A percentile compares a stretch with the other conserved stretches of the same genome.
These are phyloP conservation scores for Salisapilia sapeloensis DNA, from an alignment of 352 stramenopile species.

Conservation along the genomic window DNA sequence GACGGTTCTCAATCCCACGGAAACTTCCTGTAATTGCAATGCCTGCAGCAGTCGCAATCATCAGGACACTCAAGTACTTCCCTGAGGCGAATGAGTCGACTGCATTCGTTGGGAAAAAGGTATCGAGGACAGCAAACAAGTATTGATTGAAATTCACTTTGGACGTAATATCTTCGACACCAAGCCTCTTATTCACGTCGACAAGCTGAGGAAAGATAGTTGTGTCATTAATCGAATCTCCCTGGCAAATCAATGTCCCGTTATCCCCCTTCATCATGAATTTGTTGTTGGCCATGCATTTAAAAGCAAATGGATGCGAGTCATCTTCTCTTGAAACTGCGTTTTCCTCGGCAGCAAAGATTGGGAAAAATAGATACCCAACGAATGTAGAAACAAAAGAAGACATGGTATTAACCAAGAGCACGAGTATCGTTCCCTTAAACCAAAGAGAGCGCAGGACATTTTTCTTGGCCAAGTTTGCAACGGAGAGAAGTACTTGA, in stretches of 20 bases:
- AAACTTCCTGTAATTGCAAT: slow-evolving; percentile 28
- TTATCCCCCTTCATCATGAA: slow-evolving; percentile 16
- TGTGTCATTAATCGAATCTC: slow-evolving; percentile 9
- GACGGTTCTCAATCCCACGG: slow-evolving; percentile 12
- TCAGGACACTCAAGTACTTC: slow-evolving; percentile 21
- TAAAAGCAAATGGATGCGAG: slow-evolving; percentile 29
- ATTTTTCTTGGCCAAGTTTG: slow-evolving; percentile 20
- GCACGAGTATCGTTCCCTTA: slow-evolving; percentile 17
- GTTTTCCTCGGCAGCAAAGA: slow-evolving; percentile 16
- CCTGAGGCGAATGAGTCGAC: slow-evolving; percentile 16
- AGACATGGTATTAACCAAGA: slow-evolving; percentile 13
- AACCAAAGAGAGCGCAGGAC: slow-evolving; percentile 22
- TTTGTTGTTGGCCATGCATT: slow-evolving; percentile 28
- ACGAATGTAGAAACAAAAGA: slow-evolving; percentile 9
- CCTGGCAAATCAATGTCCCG: slow-evolving; percentile 13
- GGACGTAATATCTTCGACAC: slow-evolving; percentile 18
- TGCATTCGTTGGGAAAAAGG: slow-evolving; percentile 37
- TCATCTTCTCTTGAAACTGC: slow-evolving; percentile 5
- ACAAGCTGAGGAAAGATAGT: slow-evolving; percentile 40
- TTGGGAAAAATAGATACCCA: slow-evolving; percentile 10
- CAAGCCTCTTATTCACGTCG: slow-evolving; percentile 17
- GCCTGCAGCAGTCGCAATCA: slow-evolving; percentile 28
- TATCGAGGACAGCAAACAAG: slow-evolving; percentile 15
- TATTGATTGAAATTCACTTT: slow-evolving; percentile 22
- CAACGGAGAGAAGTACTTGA: slow-evolving; percentile 33